phyloP scores from a whole-genome alignment of 768 basidiomycete genomes.

The Rhodotorula babjevae region DNA sequence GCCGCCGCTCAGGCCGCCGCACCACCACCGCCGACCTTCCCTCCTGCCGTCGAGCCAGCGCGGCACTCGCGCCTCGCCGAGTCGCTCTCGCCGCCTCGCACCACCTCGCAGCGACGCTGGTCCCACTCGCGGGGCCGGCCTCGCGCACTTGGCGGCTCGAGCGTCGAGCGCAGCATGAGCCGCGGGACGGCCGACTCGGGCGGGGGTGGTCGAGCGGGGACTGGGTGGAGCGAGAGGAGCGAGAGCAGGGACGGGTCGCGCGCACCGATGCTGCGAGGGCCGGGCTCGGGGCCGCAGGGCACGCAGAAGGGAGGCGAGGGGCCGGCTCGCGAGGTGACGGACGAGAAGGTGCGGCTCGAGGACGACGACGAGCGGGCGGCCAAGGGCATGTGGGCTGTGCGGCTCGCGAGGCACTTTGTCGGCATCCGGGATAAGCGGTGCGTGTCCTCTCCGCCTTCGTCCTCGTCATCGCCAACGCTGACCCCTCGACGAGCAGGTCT shows the following conservation, averaged over 20 bases:
- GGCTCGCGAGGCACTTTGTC: slow-evolving; percentile 19
- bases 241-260: slow-evolving; percentile 12
- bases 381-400: background rate
- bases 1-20: background rate
- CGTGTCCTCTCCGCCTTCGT: background rate
- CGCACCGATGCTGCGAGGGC: slow-evolving; percentile 11
- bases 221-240: background rate
- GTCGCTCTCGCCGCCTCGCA: slow-evolving; percentile 1
- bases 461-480: background rate
- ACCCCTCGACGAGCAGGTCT: background rate
- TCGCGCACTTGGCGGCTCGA: accelerated
- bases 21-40: background rate
- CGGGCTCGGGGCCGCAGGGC: background rate
- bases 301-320: too few relatives aligned
- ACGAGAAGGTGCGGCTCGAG: background rate
- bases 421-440: slow-evolving; percentile 15
- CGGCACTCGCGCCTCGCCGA: slow-evolving; percentile 1
- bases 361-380: background rate
- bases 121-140: background rate
- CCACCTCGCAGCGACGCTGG: background rate
- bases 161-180: background rate
- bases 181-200: background rate
- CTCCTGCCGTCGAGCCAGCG: background rate
- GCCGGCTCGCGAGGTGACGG: background rate
- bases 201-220: background rate